Conservation (phyloP, 2,329 filamentous ascomycete genomes). For the Macrophomina tecta region DNA sequence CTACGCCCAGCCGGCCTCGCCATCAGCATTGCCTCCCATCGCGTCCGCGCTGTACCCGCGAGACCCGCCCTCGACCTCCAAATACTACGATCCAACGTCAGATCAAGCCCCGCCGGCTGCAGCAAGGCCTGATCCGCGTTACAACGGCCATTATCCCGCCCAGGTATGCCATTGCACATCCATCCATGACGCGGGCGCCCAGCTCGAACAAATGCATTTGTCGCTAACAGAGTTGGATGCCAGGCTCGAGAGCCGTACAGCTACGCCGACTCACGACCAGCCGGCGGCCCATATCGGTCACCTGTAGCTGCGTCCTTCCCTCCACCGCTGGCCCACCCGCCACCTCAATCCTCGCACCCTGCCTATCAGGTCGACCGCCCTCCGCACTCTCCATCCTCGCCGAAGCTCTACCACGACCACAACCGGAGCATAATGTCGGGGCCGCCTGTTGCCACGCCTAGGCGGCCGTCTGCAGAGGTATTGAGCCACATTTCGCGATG, state of each 20-base stretch:
- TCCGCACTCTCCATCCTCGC: conserved; percentile 47
- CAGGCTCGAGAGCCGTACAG: conserved; percentile 44
- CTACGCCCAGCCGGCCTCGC: conserved; percentile 44
- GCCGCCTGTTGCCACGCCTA: conserved; percentile 42
- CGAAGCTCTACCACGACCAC: conserved; percentile 39
- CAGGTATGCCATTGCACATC: conserved; percentile 35
- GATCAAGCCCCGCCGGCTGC: conserved; percentile 48
- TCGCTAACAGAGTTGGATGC: conserved; percentile 26
- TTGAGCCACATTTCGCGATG: conserved; percentile 29
- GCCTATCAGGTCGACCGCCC: conserved; percentile 42
- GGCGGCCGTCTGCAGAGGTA: conserved; percentile 45
- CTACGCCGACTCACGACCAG: conserved; percentile 41
- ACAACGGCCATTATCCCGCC: conserved; percentile 41
- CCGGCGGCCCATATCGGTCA: conserved; percentile 45
- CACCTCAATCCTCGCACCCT: conserved; percentile 45
- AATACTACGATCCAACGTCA: conserved; percentile 58
- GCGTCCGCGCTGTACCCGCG: conserved; percentile 47
- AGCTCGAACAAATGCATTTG: conserved; percentile 22
- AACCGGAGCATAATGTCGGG: conserved; percentile 34
- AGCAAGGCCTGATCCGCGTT: conserved; percentile 41
- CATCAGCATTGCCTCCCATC: conserved; percentile 46
- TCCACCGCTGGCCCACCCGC: conserved; percentile 44
- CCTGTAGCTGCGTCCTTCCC: conserved; percentile 41
- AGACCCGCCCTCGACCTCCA: conserved; percentile 49
- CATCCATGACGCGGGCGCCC: conserved; percentile 22